phyloP scores from a whole-genome alignment of 2,329 filamentous ascomycete genomes.

The Botrytis squamosa region DNA sequence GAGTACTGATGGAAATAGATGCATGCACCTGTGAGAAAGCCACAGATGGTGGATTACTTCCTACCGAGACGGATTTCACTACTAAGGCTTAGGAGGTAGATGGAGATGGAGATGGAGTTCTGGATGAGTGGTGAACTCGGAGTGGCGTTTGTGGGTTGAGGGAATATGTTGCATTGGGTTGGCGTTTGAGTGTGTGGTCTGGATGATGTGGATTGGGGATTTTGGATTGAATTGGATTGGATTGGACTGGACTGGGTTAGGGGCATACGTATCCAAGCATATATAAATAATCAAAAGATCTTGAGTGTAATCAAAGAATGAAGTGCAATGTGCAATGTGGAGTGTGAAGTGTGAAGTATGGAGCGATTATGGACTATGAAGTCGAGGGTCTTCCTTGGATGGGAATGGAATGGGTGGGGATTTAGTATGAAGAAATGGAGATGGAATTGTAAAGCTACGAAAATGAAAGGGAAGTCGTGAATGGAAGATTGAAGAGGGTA shows the following conservation, averaged over 20 bases:
- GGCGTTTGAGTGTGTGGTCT: background rate
- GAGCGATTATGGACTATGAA: background rate
- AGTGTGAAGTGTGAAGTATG: background rate
- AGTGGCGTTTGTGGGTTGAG: background rate
- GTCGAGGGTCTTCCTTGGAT: background rate
- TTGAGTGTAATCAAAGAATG: background rate
- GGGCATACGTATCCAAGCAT: background rate
- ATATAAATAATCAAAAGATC: background rate
- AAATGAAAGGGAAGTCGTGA: background rate
- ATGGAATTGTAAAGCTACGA: background rate
- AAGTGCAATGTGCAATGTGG: background rate
- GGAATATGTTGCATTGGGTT: background rate
- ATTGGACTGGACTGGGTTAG: background rate
- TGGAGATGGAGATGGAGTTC: background rate
- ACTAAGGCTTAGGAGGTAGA: conserved; percentile 48
- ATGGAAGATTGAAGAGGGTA: no score
- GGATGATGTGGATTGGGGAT: background rate
- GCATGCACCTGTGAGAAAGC: conserved; percentile 84
- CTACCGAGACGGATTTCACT: conserved; percentile 83
- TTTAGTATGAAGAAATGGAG: background rate
- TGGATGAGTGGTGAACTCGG: background rate
- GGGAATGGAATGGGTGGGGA: background rate
- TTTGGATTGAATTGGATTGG: background rate
- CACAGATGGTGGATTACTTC: conserved; percentile 58
- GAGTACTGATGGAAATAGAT: conserved; percentile 43